Base-by-base conservation (phyloP, 2,329 filamentous ascomycete genomes). In the Ramichloridium luteum region DNA sequence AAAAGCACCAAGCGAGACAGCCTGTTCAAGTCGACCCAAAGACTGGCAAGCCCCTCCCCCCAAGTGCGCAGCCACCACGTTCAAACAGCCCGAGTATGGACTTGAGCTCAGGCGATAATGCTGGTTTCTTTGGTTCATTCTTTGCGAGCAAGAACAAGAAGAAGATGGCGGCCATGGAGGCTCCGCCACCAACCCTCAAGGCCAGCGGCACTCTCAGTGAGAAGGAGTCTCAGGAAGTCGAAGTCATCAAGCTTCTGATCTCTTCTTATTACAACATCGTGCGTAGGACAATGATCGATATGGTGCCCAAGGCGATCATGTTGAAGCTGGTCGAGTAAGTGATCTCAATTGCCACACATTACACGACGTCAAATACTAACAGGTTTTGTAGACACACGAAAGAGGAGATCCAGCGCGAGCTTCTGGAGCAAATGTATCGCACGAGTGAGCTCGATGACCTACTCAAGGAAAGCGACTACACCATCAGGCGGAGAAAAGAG, bases 131-230 rank as follows among this genome's bases (percentile, higher is more conserved):
- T 50, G 90, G 90, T 47, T 93, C 83, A 52, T 98, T 98, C 72
- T 98, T 94, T 55, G 84, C 90, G 8, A 86, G 83, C 54, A 98
- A 96, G 74, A 98, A 96, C 67, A 98, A 96, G 77, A 98, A 98
- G 74, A 96, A 94, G 78, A 92, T 93, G 64, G 90, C 90, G n/a
- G 86, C 88, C 28, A 98, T 98, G 90, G 90, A 98, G 57, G 70
- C 90, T 10, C 90, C 90, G 23, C 90, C 90, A 40, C 74, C 90
- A 16, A 88, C 76, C 25, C 74, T 98, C 36, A 98, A 94, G 67
- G 90, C 90, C 18, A 93, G 84, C 3, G 88, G 90, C 25, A 93
- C 79, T 15, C 67, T 98, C 23, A 93, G 82, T 4, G 90, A 98
- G 62, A 84, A 90, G 39, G 90, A 98, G 58, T 78, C 77, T 37